Base-by-base conservation (phyloP, 495 filamentous ascomycete genomes). In the Penicillium pancosmium region DNA sequence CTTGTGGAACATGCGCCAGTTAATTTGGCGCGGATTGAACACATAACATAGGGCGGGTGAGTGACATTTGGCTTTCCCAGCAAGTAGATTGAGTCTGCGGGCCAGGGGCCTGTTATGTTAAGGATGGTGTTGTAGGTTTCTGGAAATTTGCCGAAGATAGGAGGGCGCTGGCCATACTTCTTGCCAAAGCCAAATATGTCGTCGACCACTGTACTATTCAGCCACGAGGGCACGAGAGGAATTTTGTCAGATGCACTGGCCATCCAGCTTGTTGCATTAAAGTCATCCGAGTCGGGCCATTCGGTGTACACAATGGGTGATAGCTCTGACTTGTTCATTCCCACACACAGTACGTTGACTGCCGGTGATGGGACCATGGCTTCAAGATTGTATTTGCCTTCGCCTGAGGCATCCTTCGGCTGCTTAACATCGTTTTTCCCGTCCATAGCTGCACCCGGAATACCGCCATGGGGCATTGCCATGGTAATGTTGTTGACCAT, bases 401-500 rank as follows among this genome's bases (percentile, higher is more conserved):
- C 77, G 0, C 88, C 87, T 9, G 78, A 67, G 25, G 87, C 72
- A 33, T 88, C 85, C 18, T 78, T 71, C 0, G 90, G 89, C 61
- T 91, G 88, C 41, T 85, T 65, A 48, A 93, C 89, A 3, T 70
- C 63, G 66, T 92, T 93, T 25, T 58, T 69, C 0, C 73, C 61
- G 60, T 90, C 77, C 23, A 74, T 76, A 0, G 85, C 84, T 3
- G 89, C 89, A 19, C 69, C 69, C 25, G 86, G 81, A 5, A 93
- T 73, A 2, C 87, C 86, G 3, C 83, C 77, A 56, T 92, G 89
- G 0, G 89, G 89, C 78, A 91, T 86, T 2, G 87, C 86, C 61
- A 91, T 80, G 0, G 86, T 90, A 41, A 91, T 82, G 63, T 91
- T 92, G 69, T 89, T 86, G 57, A 91, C 68, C 44, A 87, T 72